Evolutionary conservation across 2,329 filamentous ascomycete genomes (phyloP), one percentile per base, ranked within the genome.

Genomic region (Aureobasidium sp.): DNA sequence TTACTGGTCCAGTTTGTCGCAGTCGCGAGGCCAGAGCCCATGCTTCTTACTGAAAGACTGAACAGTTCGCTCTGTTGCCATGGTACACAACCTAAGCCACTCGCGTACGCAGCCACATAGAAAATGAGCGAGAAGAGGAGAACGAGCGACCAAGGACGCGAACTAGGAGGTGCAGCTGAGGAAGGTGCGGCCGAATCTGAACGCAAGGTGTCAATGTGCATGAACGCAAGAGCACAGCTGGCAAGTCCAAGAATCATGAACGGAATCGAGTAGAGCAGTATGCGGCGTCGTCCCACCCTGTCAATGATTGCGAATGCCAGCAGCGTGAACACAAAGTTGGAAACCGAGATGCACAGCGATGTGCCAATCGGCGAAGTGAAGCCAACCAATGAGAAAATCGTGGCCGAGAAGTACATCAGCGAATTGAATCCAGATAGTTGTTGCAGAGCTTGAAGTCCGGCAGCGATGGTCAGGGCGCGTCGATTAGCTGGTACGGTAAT

Each of bases 61-160:
- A 97, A 97, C 17, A 71, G 82, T 76, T 97, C 93, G 67, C 87
- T 90, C 76, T 96, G 92, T 81, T 96, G 93, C 93, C 93, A 97
- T 0, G 93, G 92, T 2, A 97, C 91, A 68, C 91, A 95, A 9
- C 93, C 93, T 2, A 97, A 81, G 2, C 93, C 93, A 1, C 92
- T 79, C 1, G 93, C 93, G 71, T 95, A 97, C 0, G 87, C 81
- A 9, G 90, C 88, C 1, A 96, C 91, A 73, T 95, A 97, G 8
- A 91, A 67, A 73, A 91, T 87, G 72, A 97, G 87, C 66, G 88
- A 88, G 44, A 83, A 65, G 2, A 97, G 81, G 47, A 97, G 87
- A 19, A 86, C 71, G 31, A 76, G 53, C 5, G 79, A 71, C 64
- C 76, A 72, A 7, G 61, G 29, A 9, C 37, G 19, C 17, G 59